Conservation (phyloP, 1,284 basidiomycete genomes). For the Spongispora temasekensis region DNA sequence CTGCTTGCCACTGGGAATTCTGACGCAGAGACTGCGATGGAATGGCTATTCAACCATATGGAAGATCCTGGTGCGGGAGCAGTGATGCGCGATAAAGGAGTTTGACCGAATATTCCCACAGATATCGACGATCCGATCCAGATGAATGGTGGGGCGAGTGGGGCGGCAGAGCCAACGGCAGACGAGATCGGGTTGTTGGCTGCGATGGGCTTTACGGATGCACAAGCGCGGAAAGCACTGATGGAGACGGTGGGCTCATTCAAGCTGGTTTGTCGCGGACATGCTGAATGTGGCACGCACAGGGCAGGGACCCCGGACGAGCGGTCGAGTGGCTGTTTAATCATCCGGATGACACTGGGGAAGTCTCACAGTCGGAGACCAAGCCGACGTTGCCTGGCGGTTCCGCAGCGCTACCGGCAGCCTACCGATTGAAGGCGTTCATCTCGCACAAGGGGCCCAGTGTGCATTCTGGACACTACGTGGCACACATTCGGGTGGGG, state of each 20-base stretch:
- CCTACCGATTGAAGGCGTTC: slow-evolving; percentile 86
- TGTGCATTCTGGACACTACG: slow-evolving; percentile 94
- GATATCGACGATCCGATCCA: slow-evolving; percentile 89
- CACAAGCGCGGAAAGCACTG: slow-evolving; percentile 89
- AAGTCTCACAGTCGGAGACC: slow-evolving; percentile 42
- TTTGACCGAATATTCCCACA: slow-evolving; percentile 27
- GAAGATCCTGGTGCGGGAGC: slow-evolving; percentile 77
- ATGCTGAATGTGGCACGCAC: neutral
- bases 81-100: neutral
- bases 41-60: slow-evolving; percentile 96
- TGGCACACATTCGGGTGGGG: slow-evolving; percentile 67
- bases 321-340: slow-evolving; percentile 98
- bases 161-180: slow-evolving; percentile 55
- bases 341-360: slow-evolving; percentile 86
- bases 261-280: too few species aligned
- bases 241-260: slow-evolving; percentile 61
- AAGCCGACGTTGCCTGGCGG: slow-evolving; percentile 11
- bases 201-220: slow-evolving; percentile 91
- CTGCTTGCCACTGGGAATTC: slow-evolving; percentile 85
- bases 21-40: slow-evolving; percentile 85
- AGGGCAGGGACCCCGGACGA: slow-evolving; percentile 78
- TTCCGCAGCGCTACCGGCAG: slow-evolving; percentile 58
- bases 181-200: slow-evolving; percentile 75
- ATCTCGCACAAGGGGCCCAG: slow-evolving; percentile 97
- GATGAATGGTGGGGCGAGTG: slow-evolving; percentile 25